Evolutionary conservation across 225 moss, liverwort and hornwort genomes (phyloP).

Genomic region (Climacium dendroides): DNA sequence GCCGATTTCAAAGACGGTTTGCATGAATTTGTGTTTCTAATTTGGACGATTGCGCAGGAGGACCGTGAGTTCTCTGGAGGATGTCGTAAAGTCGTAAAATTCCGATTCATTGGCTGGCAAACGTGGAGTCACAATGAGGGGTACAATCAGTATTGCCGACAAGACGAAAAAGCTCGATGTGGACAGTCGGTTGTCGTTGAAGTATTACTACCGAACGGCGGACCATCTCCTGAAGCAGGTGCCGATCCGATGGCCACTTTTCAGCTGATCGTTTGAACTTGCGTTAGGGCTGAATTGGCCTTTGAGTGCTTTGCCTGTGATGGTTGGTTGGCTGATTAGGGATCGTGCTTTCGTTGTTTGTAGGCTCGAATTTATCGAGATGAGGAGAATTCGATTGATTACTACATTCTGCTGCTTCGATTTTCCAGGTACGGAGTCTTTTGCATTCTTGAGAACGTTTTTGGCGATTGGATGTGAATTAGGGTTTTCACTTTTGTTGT

Average conservation of each 20-base stretch:
- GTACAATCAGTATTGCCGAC: constrained; percentile 45
- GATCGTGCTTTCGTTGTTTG: neutral
- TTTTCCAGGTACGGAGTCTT: constrained; percentile 45
- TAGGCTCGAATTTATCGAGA: constrained; percentile 75
- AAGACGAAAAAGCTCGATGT: constrained; percentile 71
- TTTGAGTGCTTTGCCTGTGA: neutral
- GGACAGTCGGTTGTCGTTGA: constrained; percentile 72
- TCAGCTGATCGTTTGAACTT: neutral
- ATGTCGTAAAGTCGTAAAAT: neutral
- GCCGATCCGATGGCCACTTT: neutral
- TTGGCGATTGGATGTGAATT: neutral
- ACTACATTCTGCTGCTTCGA: constrained; percentile 75
- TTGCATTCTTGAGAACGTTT: neutral
- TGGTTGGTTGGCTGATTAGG: neutral
- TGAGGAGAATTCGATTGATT: constrained; percentile 62
- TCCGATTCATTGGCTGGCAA: neutral
- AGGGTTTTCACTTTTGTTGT: neutral
- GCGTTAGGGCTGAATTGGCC: neutral
- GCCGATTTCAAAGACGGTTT: neutral
- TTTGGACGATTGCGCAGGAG: neutral
- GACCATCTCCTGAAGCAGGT: constrained; percentile 86
- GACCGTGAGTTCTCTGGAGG: neutral
- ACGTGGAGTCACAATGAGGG: constrained; percentile 29
- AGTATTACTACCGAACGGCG: constrained; percentile 72
- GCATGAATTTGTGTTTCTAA: neutral